Base-by-base conservation (phyloP, 176 grass and related monocot species). In the Oryza punctata region DNA sequence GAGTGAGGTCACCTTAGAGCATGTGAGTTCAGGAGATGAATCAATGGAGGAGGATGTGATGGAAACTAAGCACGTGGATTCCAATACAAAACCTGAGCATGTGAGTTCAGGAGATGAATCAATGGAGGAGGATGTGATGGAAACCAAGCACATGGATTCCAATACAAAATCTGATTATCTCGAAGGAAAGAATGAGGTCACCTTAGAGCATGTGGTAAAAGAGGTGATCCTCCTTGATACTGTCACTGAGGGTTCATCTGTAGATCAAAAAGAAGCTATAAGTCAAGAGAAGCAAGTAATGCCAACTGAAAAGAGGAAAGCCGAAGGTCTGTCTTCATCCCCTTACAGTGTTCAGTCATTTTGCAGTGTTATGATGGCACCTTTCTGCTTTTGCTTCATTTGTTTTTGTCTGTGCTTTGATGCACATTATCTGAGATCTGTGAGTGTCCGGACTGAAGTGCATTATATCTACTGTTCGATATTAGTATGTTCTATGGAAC, bases 221-320 rank as follows among this genome's bases (percentile, higher is more conserved):
- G 82, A 88, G 68, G 78, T 65, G 65, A 60, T 38, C 28, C 73
- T 82, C 67, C 44, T 67, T 78, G 60, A 65, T 78, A 75, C 72
- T 74, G 67, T 67, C 60, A 6, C 61, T 57, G 60, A 70, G 27
- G 81, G 61, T 46, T 78, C 61, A 30, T 63, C 60, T 85, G 60
- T 24, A 54, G 70, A 80, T 44, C 80, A 47, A 63, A 92, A 84
- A 70, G 87, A 82, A 68, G 63, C 64, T 81, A 19, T 87, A 41
- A 59, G 45, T 71, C 61, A 91, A 80, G 88, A 73, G 61, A 90
- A 81, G 43, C 23, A 47, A 73, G 10, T 15, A 84, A 40, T 66
- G 82, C 12, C 76, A 67, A 70, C 85, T 16, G 91, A 97, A 78
- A 97, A 97, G 89, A 94, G 94, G 80, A 97, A 90, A 80, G 40